Evolutionary conservation across 176 grass and related monocot genomes (phyloP).

Genomic region (Oryza nivara): DNA sequence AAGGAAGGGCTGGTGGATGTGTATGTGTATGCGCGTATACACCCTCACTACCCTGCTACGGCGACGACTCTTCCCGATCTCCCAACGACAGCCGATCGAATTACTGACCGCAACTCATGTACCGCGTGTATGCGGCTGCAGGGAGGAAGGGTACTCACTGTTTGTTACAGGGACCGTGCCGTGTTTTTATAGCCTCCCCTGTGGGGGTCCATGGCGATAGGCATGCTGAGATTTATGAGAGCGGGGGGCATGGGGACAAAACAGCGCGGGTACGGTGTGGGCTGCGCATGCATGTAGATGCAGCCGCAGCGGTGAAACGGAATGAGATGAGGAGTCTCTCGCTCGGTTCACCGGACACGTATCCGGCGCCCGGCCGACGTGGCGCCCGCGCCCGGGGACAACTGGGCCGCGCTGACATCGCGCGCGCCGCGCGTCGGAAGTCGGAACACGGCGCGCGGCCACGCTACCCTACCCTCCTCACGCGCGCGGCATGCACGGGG

Average conservation of each 20-base stretch:
- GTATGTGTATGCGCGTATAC: background rate
- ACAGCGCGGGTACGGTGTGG: conserved; percentile 14
- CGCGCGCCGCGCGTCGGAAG: background rate
- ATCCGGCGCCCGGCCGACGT: conserved; percentile 5
- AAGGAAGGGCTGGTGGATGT: conserved; percentile 38
- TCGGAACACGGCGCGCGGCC: background rate
- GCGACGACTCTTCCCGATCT: background rate
- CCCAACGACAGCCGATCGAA: conserved; percentile 9
- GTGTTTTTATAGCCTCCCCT: conserved; percentile 30
- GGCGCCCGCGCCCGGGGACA: conserved; percentile 27
- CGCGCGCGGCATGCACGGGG: conserved; percentile 27
- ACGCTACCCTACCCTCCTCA: background rate
- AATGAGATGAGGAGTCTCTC: background rate
- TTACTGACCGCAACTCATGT: background rate
- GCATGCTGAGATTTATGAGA: conserved; percentile 31
- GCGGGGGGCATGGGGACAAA: conserved; percentile 31
- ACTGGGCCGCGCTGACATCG: conserved; percentile 38
- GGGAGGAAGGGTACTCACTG: background rate
- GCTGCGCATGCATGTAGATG: background rate
- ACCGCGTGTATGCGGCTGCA: background rate
- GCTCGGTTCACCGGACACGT: conserved; percentile 37
- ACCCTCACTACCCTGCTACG: background rate
- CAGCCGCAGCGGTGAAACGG: conserved; percentile 25
- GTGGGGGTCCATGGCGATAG: background rate
- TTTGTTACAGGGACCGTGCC: conserved; percentile 36